Base-by-base conservation (phyloP, 2,329 filamentous ascomycete species). In the Chaetomiaceae sp. region DNA sequence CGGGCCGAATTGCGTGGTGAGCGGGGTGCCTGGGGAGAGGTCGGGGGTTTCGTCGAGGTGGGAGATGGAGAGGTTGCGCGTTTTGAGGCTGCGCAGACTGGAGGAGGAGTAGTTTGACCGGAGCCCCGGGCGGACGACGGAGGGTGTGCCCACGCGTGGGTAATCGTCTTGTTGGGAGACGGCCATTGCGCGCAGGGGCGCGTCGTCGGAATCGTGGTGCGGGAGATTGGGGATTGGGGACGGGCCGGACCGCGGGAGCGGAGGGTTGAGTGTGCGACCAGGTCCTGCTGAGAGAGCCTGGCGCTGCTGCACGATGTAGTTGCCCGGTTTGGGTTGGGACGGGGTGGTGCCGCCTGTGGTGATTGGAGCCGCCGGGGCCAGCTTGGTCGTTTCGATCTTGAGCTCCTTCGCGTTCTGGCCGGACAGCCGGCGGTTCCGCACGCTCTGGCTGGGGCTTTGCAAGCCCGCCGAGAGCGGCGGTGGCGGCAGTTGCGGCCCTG, bases 351-450 rank as follows among this genome's bases (percentile, higher is more conserved):
- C 47, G 2, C 48, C 53, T 8, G 54, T 53, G 8, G 58, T 60
- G 4, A 52, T 50, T 6, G 50, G 50, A 11, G 51, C 45, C 4
- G 58, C 17, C 8, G 61, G 35, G 51, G 49, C 55, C n/a, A 67
- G 49, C 51, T 65, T 66, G 8, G 62, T 56, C 0, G 89, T 96
- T 64, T 96, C 88, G 46, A 97, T 96, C 67, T 89, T 95, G 41
- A 97, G 71, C 59, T 90, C 86, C 62, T 86, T 90, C 12, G 78
- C 70, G 57, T 87, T 88, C 57, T 88, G 83, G 7, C 85, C 86
- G 3, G 90, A 95, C 26, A 95, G 69, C 51, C 90, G 79, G 50
- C 90, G 78, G 56, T 77, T 87, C 43, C 87, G 78, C 42, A 94
- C 86, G 33, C 81, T 74, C 56, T 67, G 67, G 0, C 33, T 48